Percentiles rank a stretch among this genome's conserved stretches.
These are phyloP conservation scores for Arabidopsis hybrid DNA, from an alignment of 441 rosid species.

Conservation along the genomic window DNA sequence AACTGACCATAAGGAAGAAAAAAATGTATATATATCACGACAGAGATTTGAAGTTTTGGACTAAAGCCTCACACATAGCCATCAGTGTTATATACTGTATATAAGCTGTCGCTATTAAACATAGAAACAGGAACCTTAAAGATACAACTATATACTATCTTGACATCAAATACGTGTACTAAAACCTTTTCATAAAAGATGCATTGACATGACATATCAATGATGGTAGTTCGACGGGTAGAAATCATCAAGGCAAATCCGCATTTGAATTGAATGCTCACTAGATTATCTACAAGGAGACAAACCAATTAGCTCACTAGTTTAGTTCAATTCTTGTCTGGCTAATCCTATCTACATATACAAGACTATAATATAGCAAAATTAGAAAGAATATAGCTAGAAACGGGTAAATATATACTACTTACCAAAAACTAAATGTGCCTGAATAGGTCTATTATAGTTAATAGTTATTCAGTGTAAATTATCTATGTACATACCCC, in stretches of 20 bases:
- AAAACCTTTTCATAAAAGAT: constrained; percentile 3
- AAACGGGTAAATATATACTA: background rate
- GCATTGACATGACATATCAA: constrained; percentile 21
- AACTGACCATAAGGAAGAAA: background rate
- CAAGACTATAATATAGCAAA: background rate
- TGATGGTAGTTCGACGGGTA: constrained; percentile 10
- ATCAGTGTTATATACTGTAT: background rate
- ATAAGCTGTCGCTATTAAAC: constrained; percentile 13
- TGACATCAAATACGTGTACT: constrained; percentile 16
- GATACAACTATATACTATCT: background rate
- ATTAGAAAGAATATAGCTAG: background rate
- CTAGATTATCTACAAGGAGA: background rate
- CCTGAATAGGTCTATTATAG: background rate
- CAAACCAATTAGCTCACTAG: background rate
- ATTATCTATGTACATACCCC: constrained; percentile 30
- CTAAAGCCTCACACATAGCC: background rate
- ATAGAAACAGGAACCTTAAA: constrained; percentile 5
- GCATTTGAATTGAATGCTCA: background rate
- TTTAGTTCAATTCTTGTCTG: background rate
- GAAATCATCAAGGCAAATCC: background rate
- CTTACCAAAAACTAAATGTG: constrained; percentile 7
- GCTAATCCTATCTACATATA: background rate
- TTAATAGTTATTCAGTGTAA: constrained; percentile 2
- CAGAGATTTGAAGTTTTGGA: constrained; percentile 12
- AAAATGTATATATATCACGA: constrained; percentile 27